Evolutionary conservation across 805 yeast species (phyloP).

Genomic region (Kodamaea neixiangensis): DNA sequence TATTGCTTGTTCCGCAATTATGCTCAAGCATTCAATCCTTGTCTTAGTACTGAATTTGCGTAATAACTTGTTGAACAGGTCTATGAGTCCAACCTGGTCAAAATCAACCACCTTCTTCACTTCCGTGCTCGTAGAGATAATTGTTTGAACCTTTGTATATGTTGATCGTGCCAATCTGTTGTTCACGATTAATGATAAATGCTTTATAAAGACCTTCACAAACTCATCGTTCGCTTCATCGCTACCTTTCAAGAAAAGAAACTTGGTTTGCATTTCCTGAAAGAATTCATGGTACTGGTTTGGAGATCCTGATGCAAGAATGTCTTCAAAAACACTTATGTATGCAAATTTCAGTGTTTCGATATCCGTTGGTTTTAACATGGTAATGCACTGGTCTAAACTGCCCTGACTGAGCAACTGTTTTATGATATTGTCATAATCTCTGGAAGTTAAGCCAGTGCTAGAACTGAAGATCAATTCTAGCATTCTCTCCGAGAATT

Average conservation of each 20-base stretch:
- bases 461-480: slow-evolving; percentile 30
- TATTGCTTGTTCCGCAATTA: slow-evolving; percentile 26
- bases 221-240: slow-evolving; percentile 19
- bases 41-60: slow-evolving; percentile 14
- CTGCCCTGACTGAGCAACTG: slow-evolving; percentile 29
- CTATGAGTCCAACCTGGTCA: slow-evolving; percentile 22
- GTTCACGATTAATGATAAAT: slow-evolving; percentile 20
- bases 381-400: slow-evolving; percentile 24
- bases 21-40: slow-evolving; percentile 21
- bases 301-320: slow-evolving; percentile 2
- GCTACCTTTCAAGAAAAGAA: slow-evolving; percentile 13
- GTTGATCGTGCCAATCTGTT: slow-evolving; percentile 23
- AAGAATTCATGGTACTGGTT: slow-evolving; percentile 12
- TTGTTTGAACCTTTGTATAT: slow-evolving; percentile 14
- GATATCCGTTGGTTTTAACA: slow-evolving; percentile 22
- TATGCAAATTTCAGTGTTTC: slow-evolving; percentile 27
- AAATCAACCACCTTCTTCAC: slow-evolving; percentile 9
- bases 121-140: slow-evolving; percentile 8
- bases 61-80: slow-evolving; percentile 18
- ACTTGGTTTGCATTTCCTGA: slow-evolving; percentile 10
- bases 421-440: slow-evolving; percentile 27
- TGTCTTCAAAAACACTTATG: slow-evolving; percentile 22
- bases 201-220: slow-evolving; percentile 19
- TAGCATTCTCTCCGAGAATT: slow-evolving; percentile 31
- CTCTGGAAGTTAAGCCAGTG: slow-evolving; percentile 27